These are phyloP conservation scores for Aspergillus jensenii DNA, from an alignment of 2,329 filamentous ascomycete species.

Conservation along the genomic window DNA sequence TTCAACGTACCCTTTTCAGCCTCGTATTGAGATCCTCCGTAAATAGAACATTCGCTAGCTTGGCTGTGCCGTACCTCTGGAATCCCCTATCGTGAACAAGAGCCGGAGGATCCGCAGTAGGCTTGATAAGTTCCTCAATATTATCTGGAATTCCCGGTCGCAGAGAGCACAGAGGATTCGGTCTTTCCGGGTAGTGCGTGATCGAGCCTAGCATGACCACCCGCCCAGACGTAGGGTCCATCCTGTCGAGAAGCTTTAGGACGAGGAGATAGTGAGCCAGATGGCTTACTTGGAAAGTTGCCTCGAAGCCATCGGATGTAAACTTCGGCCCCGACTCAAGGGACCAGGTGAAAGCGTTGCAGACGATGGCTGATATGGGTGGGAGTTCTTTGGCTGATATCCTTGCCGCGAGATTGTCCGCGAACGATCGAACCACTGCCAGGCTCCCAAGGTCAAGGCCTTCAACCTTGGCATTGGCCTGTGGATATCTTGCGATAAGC, in stretches of 20 bases:
- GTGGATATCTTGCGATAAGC: conserved; percentile 20
- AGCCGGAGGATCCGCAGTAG: conserved; percentile 24
- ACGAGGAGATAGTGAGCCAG: conserved; percentile 41
- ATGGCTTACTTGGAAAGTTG: conserved; percentile 42
- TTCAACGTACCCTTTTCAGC: conserved; percentile 24
- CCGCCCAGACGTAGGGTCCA: conserved; percentile 20
- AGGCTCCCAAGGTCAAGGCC: conserved; percentile 39
- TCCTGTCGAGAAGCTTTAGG: conserved; percentile 34
- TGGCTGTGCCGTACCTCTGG: conserved; percentile 46
- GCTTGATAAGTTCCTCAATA: conserved; percentile 39
- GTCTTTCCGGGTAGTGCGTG: conserved; percentile 39
- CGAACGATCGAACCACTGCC: conserved; percentile 36
- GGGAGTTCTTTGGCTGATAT: conserved; percentile 31
- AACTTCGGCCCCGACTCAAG: conserved; percentile 31
- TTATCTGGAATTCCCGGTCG: conserved; percentile 36
- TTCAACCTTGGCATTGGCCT: conserved; percentile 29
- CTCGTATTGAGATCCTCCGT: conserved; percentile 42
- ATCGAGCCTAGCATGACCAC: conserved; percentile 35
- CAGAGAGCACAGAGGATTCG: conserved; percentile 39
- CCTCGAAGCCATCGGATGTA: conserved; percentile 40
- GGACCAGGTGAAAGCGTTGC: conserved; percentile 45
- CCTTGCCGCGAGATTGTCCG: conserved; percentile 22
- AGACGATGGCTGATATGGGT: conserved; percentile 38
- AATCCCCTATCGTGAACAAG: conserved; percentile 44
- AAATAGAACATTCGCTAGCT: conserved; percentile 43